Conservation (phyloP, 2,329 filamentous ascomycete genomes). For the Aspergillus sp. region DNA sequence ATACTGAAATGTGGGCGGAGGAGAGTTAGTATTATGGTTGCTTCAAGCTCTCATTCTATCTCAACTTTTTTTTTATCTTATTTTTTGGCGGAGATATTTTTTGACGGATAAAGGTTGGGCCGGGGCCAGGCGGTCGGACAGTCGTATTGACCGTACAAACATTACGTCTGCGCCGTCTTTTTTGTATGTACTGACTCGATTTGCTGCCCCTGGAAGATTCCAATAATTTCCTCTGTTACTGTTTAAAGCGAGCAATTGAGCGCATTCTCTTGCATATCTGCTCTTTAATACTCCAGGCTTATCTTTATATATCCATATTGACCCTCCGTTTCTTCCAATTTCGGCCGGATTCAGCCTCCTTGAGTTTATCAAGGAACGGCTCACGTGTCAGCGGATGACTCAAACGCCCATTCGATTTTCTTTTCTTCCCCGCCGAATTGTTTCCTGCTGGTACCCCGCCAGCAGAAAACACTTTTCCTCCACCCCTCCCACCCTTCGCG, state of each 20-base stretch:
- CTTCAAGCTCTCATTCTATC: conserved; percentile 1
- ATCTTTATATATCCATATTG: not conserved
- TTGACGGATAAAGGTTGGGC: conserved; percentile 14
- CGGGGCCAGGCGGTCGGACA: conserved; percentile 2
- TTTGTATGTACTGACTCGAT: not conserved
- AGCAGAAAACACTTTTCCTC: conserved; percentile 39
- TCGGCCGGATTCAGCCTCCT: not conserved
- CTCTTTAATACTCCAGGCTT: not conserved
- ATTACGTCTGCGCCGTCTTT: not conserved
- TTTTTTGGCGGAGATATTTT: conserved; percentile 7
- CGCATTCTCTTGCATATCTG: not conserved
- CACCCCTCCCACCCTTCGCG: conserved; percentile 34
- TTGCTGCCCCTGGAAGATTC: conserved; percentile 1
- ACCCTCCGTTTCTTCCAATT: not conserved
- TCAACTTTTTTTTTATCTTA: conserved; percentile 8
- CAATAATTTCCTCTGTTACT: not conserved
- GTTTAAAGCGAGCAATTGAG: not conserved
- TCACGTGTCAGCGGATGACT: conserved; percentile 40
- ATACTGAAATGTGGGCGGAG: conserved; percentile 35
- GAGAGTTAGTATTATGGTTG: not conserved
- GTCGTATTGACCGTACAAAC: not conserved
- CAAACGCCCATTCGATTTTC: conserved; percentile 35
- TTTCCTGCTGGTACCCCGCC: conserved; percentile 23
- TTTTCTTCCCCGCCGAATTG: conserved; percentile 35
- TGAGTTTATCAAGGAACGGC: conserved; percentile 13